These are phyloP conservation scores for Lyophyllum shimeji DNA, from an alignment of 768 basidiomycete species.

Conservation along the genomic window DNA sequence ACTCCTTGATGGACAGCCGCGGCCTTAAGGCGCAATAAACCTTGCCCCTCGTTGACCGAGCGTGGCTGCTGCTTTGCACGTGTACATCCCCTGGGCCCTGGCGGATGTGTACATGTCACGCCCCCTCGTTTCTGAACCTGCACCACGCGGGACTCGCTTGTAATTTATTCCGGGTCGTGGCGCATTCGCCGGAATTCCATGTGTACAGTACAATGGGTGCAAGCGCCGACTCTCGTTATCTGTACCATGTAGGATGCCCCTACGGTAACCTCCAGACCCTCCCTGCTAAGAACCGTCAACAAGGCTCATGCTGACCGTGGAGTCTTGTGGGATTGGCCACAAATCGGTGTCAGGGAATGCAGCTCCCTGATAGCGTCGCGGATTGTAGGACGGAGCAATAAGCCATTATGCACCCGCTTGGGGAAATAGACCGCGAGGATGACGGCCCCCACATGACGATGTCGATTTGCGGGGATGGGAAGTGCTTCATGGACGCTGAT, in stretches of 20 bases:
- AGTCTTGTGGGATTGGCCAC: no score
- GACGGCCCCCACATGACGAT: slow-evolving; percentile 1
- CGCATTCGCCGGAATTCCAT: background rate
- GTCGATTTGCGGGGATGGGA: background rate
- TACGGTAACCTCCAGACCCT: no score
- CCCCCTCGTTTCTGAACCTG: background rate
- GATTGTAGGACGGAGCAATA: no score
- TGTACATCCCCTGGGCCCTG: background rate
- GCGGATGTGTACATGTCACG: background rate
- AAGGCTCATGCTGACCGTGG: no score
- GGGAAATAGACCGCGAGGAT: no score
- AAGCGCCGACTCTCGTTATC: no score
- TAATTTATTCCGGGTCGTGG: background rate
- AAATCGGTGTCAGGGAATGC: no score
- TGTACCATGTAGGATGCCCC: no score
- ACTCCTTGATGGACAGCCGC: slow-evolving; percentile 40
- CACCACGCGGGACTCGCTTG: background rate
- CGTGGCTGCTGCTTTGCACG: background rate
- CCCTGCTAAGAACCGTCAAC: no score
- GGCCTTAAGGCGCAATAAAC: slow-evolving; percentile 21
- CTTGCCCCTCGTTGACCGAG: background rate
- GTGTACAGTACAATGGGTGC: no score
- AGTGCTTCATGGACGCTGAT: background rate
- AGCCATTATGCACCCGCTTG: no score
- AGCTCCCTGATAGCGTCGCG: no score